These are phyloP conservation scores for Graphiopsis chlorocephala DNA, from an alignment of 2,329 filamentous ascomycete genomes.

Conservation along the genomic window DNA sequence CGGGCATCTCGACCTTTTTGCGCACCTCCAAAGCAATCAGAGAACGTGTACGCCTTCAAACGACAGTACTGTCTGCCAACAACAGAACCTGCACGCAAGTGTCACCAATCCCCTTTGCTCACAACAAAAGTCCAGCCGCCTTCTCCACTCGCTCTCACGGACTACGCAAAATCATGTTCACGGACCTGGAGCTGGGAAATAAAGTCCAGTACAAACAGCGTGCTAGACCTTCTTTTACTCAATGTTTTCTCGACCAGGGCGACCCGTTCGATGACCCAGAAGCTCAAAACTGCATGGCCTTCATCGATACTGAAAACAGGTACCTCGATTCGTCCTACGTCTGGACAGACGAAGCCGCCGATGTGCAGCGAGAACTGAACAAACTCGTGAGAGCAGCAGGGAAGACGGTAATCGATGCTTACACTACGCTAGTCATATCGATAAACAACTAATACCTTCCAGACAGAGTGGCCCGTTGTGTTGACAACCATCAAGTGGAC, in stretches of 20 bases:
- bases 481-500: neutral
- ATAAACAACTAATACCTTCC: neutral
- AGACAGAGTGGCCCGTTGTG: neutral
- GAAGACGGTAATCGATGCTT: neutral
- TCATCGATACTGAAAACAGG: neutral
- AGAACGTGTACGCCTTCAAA: neutral
- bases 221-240: neutral
- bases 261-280: neutral
- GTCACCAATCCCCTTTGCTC: neutral
- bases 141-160: neutral
- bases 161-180: neutral
- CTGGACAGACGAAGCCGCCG: neutral
- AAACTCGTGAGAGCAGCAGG: neutral
- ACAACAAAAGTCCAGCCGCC: neutral
- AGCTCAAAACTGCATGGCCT: neutral
- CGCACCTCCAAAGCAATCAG: neutral
- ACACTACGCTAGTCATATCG: neutral
- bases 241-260: neutral
- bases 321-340: neutral
- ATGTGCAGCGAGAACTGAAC: neutral
- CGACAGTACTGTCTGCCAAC: neutral
- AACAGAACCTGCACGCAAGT: neutral
- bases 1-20: neutral
- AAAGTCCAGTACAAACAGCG: neutral
- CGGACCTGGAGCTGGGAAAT: neutral